These are phyloP conservation scores for Taphrina populina DNA, from an alignment of 1,139 yeast genomes.

Conservation along the genomic window DNA sequence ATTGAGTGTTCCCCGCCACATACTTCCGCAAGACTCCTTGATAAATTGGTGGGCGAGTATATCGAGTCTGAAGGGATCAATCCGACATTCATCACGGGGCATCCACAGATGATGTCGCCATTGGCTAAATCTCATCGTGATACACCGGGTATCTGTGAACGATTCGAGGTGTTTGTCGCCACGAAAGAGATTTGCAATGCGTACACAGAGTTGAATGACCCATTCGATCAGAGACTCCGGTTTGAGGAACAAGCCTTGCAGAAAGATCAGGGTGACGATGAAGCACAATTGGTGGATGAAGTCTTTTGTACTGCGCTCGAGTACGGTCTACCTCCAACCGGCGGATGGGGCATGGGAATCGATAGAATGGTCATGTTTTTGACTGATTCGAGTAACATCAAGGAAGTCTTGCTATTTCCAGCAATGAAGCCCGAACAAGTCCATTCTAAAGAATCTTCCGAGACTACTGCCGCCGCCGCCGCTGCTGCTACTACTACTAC, in stretches of 20 bases:
- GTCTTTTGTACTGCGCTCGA: constrained; percentile 96
- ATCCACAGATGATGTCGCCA: constrained; percentile 99
- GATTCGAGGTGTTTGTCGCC: constrained; percentile 97
- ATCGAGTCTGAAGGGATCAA: constrained; percentile 88
- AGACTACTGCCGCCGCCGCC: too few relatives aligned
- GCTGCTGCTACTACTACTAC: too few relatives aligned
- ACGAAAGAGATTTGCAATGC: constrained; percentile 98
- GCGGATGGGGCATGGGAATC: constrained; percentile 99
- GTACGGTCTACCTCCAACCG: constrained; percentile 98
- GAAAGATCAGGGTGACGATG: constrained; percentile 98
- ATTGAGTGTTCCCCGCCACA: constrained; percentile 94
- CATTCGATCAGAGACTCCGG: constrained; percentile 59
- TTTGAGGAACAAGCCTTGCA: constrained; percentile 95
- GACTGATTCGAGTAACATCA: constrained; percentile 92
- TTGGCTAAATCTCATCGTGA: constrained; percentile 94
- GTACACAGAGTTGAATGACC: constrained; percentile 97
- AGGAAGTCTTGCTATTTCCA: constrained; percentile 75
- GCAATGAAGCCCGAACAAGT: constrained; percentile 27
- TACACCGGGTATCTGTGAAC: constrained; percentile 91
- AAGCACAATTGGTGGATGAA: constrained; percentile 95
- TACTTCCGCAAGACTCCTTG: constrained; percentile 98
- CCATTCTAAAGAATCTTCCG: too few relatives aligned
- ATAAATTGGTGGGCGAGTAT: constrained; percentile 89
- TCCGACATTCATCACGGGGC: constrained; percentile 97
- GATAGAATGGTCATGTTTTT: constrained; percentile 96